Conservation (phyloP, 768 basidiomycete genomes). For the Steccherinum ochraceum region DNA sequence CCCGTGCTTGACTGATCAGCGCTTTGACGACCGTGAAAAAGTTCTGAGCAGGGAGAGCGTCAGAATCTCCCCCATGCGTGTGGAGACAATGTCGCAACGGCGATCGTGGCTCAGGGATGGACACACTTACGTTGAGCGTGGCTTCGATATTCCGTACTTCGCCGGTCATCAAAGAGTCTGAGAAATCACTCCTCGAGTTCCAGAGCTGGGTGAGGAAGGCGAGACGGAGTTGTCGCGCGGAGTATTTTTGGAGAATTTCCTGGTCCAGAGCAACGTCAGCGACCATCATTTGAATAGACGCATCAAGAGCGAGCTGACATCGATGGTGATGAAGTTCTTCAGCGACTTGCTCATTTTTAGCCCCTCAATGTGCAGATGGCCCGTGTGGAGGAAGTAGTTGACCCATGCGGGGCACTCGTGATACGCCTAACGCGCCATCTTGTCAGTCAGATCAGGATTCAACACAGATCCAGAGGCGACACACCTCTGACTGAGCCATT, state of each 20-base stretch:
- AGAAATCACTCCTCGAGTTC: constrained; percentile 93
- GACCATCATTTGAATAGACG: not conserved
- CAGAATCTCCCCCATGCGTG: not conserved
- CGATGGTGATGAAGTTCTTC: constrained; percentile 98
- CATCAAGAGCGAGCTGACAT: constrained; percentile 43
- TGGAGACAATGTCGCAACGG: not conserved
- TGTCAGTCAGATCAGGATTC: constrained; percentile 8
- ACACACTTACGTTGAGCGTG: constrained; percentile 67
- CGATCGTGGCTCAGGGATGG: constrained; percentile 2
- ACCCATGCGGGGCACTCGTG: constrained; percentile 92
- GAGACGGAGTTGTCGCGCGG: constrained; percentile 83
- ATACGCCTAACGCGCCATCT: constrained; percentile 59
- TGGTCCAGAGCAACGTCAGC: constrained; percentile 22
- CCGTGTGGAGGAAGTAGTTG: constrained; percentile 98
- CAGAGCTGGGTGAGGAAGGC: constrained; percentile 89
- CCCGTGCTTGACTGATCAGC: constrained; percentile 52
- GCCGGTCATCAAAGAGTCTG: constrained; percentile 80
- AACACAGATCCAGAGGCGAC: constrained; percentile 7
- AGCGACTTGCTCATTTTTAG: constrained; percentile 99
- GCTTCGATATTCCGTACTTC: constrained; percentile 85
- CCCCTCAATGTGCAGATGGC: constrained; percentile 96
- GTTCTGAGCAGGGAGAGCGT: constrained; percentile 56
- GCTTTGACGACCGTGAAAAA: constrained; percentile 90
- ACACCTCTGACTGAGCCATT: constrained; percentile 92
- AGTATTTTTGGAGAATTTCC: constrained; percentile 82